Evolutionary conservation across 306 rosid species (phyloP).

Genomic region (Begonia masoniana): DNA sequence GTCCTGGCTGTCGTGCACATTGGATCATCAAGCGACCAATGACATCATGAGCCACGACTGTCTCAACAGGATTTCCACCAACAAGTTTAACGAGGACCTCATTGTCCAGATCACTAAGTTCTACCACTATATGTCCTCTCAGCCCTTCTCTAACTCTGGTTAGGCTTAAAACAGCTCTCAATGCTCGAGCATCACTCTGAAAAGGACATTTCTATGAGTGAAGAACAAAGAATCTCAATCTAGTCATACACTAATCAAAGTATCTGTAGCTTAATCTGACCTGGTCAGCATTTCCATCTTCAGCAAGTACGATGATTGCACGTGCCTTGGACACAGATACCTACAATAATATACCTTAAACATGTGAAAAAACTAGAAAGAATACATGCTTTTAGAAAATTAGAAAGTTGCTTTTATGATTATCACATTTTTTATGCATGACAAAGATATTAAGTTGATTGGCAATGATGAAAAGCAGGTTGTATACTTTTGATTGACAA

Average conservation of each 20-base stretch:
- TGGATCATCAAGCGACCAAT: constrained; percentile 96
- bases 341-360: constrained; percentile 9
- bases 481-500: too few species aligned
- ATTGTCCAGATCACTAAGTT: constrained; percentile 81
- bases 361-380: not conserved
- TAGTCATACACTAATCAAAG: constrained; percentile 11
- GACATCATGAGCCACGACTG: constrained; percentile 95
- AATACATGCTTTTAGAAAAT: constrained; percentile 10
- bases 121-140: constrained; percentile 83
- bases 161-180: constrained; percentile 79
- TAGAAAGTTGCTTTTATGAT: constrained; percentile 1
- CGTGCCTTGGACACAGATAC: constrained; percentile 94
- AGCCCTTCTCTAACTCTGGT: constrained; percentile 84
- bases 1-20: constrained; percentile 96
- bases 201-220: constrained; percentile 10
- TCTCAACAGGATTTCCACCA: constrained; percentile 91
- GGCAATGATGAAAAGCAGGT: too few species aligned
- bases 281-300: constrained; percentile 96
- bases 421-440: too few species aligned
- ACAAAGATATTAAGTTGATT: too few species aligned
- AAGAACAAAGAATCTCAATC: constrained; percentile 14
- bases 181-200: constrained; percentile 95
- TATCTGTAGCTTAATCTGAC: constrained; percentile 23
- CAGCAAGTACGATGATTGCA: constrained; percentile 80
- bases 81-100: constrained; percentile 91